Base-by-base conservation (phyloP, 495 filamentous ascomycete genomes). In the Aeminium ludgeri region DNA sequence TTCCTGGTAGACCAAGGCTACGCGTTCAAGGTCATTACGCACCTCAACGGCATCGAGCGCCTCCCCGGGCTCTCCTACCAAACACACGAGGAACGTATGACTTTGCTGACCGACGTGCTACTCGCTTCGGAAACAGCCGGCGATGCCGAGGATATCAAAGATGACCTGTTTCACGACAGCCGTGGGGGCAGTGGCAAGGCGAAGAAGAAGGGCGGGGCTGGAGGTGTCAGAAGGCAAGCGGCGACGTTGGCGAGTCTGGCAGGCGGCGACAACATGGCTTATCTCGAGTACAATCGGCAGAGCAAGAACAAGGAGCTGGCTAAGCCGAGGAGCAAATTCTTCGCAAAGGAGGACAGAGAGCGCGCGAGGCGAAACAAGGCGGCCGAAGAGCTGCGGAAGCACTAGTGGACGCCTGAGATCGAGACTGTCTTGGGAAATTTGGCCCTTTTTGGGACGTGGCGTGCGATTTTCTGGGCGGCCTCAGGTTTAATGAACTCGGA, bases 1-100 rank as follows among this genome's bases (percentile, higher is more conserved):
- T 99, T 99, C 69, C 70, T 99, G 2, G 86, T 99, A 36, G 89
- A 99, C 51, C 89, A 99, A 59, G 89, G 89, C 28, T 99, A 99
- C 59, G 89, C 89, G 15, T 96, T 96, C 70, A 96, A 96, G 59
- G 89, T 99, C 43, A 99, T 99, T 59, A 96, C 89, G 1, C 85
- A 93, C 54, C 69, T 99, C 6, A 76, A 85, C 51, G 87, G 87
- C 19, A 85, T 96, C 40, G 85, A 95, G 46, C 68, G 80, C 29
- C 75, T 85, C 25, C 74, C 80, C 6, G 78, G 77, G 5, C 73
- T 96, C 8, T 80, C 80, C 2, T 95, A 86, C 58, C 65, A 72
- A 0, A 83, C 85, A 1, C 67, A 85, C 0, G 65, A 74, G 10
- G 87, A 96, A 55, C 78, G 85, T 17, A 75, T 84, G 35, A 86